Evolutionary conservation across 768 basidiomycete species (phyloP), one percentile per base, ranked within the genome.

Genomic region (Peribolospora kevripleyi): DNA sequence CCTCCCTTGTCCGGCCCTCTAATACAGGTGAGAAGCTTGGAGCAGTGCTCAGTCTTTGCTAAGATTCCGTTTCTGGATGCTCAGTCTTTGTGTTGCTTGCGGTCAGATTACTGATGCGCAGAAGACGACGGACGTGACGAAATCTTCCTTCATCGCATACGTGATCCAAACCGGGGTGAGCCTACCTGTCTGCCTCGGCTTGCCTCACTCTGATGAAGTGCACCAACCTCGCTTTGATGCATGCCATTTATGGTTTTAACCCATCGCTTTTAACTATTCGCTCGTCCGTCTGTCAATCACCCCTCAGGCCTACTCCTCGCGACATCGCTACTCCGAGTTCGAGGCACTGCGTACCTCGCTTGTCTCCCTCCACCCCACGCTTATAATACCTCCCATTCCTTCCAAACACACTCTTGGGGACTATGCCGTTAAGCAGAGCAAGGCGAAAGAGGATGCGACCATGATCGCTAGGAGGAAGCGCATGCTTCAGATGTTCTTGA

Each of bases 371-470:
- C 93, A 98, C 66, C 93, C 93, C 0, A 93, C 90, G 7, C 70
- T 90, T 61, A 97, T 98, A 63, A 81, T 98, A 57, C 91, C 93
- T 3, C 93, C 93, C 47, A 93, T 98, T 53, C 93, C 93, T 3
- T 88, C 84, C 1, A 97, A 98, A 69, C 87, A 97, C 69, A 82
- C 82, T 1, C 73, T 98, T 45, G 78, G 85, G 6, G 93, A 97
- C 63, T 98, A 98, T 71, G 93, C 93, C 2, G 81, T 88, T 58
- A 97, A 95, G 68, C 88, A 88, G 64, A 80, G 76, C 10, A 93
- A 91, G 68, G 93, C 91, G 36, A 95, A 91, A 65, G 93, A 98
- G 64, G 93, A 98, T 66, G 78, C 79, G 3, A 75, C 81, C 1
- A 77, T 97, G 71, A 95, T 98, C 65, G 77, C 85, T 2, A 74